Conservation (phyloP, 805 yeast genomes). For the Myxozyma vanderwaltii region DNA sequence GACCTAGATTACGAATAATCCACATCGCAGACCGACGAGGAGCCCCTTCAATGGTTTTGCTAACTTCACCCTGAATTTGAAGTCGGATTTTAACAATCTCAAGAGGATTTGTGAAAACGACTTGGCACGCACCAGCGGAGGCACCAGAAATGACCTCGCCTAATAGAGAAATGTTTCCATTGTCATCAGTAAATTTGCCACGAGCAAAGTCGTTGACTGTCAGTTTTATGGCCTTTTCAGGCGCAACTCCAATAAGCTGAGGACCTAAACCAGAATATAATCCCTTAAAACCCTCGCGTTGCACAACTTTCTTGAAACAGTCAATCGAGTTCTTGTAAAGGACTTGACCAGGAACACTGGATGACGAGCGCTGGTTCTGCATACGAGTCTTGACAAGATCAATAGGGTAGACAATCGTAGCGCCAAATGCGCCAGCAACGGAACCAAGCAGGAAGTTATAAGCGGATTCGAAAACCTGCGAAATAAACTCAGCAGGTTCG, state of each 20-base stretch:
- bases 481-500: slow-evolving; percentile 51
- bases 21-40: slow-evolving; percentile 62
- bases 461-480: slow-evolving; percentile 73
- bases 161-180: slow-evolving; percentile 53
- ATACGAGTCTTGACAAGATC: slow-evolving; percentile 94
- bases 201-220: slow-evolving; percentile 91
- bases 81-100: slow-evolving; percentile 94
- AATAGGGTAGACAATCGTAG: slow-evolving; percentile 96
- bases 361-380: slow-evolving; percentile 83
- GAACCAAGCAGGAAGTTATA: slow-evolving; percentile 90
- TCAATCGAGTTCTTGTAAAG: slow-evolving; percentile 80
- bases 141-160: slow-evolving; percentile 89
- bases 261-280: slow-evolving; percentile 92
- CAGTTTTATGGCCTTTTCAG: slow-evolving; percentile 95
- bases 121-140: slow-evolving; percentile 95
- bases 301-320: slow-evolving; percentile 77
- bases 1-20: slow-evolving; percentile 76
- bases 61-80: slow-evolving; percentile 84
- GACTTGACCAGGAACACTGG: slow-evolving; percentile 48
- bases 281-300: slow-evolving; percentile 79
- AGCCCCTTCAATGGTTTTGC: slow-evolving; percentile 44
- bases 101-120: slow-evolving; percentile 90
- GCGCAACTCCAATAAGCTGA: slow-evolving; percentile 95
- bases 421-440: slow-evolving; percentile 96
- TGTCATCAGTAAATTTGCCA: slow-evolving; percentile 61